phyloP scores from a whole-genome alignment of 78 protist species.

The Emiliania huxleyi region DNA sequence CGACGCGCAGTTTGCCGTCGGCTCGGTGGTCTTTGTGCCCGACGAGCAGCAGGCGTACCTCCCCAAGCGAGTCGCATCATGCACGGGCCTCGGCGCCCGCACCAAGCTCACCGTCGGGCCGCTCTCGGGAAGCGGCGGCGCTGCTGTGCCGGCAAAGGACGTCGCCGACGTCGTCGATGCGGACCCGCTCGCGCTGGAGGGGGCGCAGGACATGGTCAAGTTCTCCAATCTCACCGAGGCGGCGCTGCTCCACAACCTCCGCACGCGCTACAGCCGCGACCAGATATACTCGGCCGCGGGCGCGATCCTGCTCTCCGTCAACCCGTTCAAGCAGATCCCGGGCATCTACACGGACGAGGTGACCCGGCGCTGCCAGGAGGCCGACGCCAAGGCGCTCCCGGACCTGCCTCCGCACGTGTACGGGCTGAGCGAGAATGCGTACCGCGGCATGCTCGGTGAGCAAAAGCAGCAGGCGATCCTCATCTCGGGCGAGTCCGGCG shows the following conservation, averaged over 20 bases:
- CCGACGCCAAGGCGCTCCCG: not conserved
- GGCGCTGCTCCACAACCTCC: not conserved
- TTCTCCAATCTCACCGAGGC: not conserved
- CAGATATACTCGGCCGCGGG: constrained; percentile 60
- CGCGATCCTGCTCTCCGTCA: constrained; percentile 72
- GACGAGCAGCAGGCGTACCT: not conserved
- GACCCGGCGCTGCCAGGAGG: not conserved
- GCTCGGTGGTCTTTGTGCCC: not conserved
- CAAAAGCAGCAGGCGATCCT: constrained; percentile 57
- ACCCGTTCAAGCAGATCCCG: constrained; percentile 66
- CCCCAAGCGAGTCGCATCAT: not conserved
- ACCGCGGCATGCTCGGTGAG: constrained; percentile 32
- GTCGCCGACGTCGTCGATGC: not conserved
- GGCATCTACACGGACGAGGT: constrained; percentile 45
- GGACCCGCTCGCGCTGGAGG: not conserved
- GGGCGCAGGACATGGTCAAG: not conserved
- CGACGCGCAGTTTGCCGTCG: no score
- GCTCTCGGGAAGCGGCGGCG: not conserved
- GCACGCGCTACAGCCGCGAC: not conserved
- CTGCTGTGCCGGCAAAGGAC: not conserved
- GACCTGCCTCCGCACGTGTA: constrained; percentile 82
- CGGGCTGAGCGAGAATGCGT: constrained; percentile 70
- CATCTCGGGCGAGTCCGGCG: constrained; percentile 87
- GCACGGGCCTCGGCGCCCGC: no score
- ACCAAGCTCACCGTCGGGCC: no score